A percentile compares a stretch with the other conserved stretches of the same genome.
Evolutionary conservation across 331 rosid species (phyloP).

Genomic region (Pyrus hybrid): DNA sequence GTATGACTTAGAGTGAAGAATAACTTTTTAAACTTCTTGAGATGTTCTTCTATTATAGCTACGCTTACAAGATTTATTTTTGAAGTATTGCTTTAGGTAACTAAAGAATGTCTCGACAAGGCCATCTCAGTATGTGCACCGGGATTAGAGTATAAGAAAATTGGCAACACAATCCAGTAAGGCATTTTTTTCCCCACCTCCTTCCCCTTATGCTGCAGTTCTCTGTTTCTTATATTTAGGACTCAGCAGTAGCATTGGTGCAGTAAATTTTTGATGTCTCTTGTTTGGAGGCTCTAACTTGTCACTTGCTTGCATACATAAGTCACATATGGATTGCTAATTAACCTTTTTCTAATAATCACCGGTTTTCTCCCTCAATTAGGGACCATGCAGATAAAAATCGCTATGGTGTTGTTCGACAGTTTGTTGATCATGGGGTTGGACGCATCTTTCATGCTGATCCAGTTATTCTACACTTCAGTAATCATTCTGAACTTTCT

Average conservation of each 20-base stretch:
- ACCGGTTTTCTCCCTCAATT: not conserved
- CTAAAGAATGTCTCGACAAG: conserved; percentile 72
- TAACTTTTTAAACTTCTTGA: not conserved
- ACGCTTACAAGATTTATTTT: conserved; percentile 15
- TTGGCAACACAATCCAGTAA: conserved; percentile 90
- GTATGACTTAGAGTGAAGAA: not conserved
- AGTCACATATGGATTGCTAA: not conserved
- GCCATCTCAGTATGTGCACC: conserved; percentile 90
- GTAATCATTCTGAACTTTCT: conserved; percentile 33
- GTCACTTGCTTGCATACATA: not conserved
- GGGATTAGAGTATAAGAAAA: conserved; percentile 72
- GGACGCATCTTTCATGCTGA: conserved; percentile 88
- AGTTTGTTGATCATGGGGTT: conserved; percentile 87
- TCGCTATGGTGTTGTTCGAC: conserved; percentile 72
- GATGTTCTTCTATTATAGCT: not conserved
- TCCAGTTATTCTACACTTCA: conserved; percentile 78
- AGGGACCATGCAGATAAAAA: conserved; percentile 86
- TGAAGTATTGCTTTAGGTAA: conserved; percentile 44
- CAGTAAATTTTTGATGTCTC: not conserved
- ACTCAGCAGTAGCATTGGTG: not conserved
- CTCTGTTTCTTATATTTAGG: not conserved
- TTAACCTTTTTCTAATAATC: not conserved
- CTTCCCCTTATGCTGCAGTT: not conserved
- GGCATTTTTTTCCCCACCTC: conserved; percentile 18
- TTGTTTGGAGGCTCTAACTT: not conserved